Base-by-base conservation (phyloP, 2,329 filamentous ascomycete species). In the Xylaria sp. region DNA sequence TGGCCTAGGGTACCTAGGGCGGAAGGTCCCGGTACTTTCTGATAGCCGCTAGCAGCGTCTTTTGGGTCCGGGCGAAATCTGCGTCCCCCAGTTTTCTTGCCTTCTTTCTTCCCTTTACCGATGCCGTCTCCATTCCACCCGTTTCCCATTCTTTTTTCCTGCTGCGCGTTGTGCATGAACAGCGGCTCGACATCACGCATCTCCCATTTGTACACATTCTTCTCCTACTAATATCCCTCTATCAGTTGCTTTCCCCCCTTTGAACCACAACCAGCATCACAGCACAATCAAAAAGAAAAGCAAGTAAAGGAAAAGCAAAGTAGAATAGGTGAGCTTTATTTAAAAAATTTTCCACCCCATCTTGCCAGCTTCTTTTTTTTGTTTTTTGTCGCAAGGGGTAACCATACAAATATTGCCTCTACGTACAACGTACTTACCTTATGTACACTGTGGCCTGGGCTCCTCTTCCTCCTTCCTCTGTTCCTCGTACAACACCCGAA, bases 81-180 rank as follows among this genome's bases (percentile, higher is more conserved):
- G 71, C 73, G 71, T 73, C 71, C 71, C 72, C 73, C 71, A 32
- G 71, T 71, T 72, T 72, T 70, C 70, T 72, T 62, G 65, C 32
- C 63, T 63, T 57, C 35, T 69, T 62, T 69, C 67, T 69, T 67
- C 40, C 63, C 60, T 66, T 72, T 66, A 47, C 65, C 51, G 51
- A 53, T 54, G 55, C 47, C 40, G 53, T 63, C 68, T 63, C 60
- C 59, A 66, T 64, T 63, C 61, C 68, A 59, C 27, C 61, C 50
- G 51, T 37, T 60, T 61, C 54, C 58, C 50, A 51, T 61, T 42
- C 50, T 57, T 57, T 67, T 66, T 60, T 51, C 29, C 63, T 63
- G 44, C 64, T 60, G 68, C 68, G 68, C 60, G 35, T 63, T 61
- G 60, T 71, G 66, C 60, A 69, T 63, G 66, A 66, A 64, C 64